These are phyloP conservation scores for Cornus florida DNA, from an alignment of 148 eudicot genomes.

Conservation along the genomic window DNA sequence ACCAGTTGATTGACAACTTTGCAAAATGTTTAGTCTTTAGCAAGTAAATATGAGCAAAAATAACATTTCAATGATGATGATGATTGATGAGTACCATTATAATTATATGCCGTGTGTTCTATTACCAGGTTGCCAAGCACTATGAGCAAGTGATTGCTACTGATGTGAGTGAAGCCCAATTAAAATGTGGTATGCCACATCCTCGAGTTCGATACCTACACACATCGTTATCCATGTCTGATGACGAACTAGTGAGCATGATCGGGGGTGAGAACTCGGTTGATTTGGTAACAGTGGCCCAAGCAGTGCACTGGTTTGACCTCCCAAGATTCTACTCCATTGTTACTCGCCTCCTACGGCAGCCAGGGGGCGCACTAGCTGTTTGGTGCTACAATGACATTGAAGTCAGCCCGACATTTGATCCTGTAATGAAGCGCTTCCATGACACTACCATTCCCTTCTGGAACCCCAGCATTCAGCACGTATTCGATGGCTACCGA, in stretches of 20 bases:
- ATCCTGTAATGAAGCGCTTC: constrained; percentile 26
- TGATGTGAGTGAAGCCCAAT: constrained; percentile 42
- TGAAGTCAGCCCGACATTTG: constrained; percentile 32
- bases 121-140: constrained; percentile 39
- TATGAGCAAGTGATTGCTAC: constrained; percentile 49
- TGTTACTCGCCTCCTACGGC: constrained; percentile 30
- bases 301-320: constrained; percentile 60
- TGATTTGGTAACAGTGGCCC: constrained; percentile 48
- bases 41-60: too few species aligned
- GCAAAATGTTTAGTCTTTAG: too few species aligned
- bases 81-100: too few species aligned
- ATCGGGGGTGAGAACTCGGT: constrained; percentile 32
- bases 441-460: constrained; percentile 27
- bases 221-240: constrained; percentile 22
- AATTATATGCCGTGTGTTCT: not conserved
- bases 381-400: constrained; percentile 48
- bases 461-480: constrained; percentile 30
- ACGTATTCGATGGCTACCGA: constrained; percentile 33
- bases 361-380: constrained; percentile 47
- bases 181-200: constrained; percentile 22
- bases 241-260: constrained; percentile 17
- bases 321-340: constrained; percentile 36
- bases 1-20: too few species aligned
- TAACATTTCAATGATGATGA: too few species aligned
- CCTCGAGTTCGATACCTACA: constrained; percentile 37